Evolutionary conservation across 257 asterid species (phyloP).

Genomic region (Penstemon newberryi): DNA sequence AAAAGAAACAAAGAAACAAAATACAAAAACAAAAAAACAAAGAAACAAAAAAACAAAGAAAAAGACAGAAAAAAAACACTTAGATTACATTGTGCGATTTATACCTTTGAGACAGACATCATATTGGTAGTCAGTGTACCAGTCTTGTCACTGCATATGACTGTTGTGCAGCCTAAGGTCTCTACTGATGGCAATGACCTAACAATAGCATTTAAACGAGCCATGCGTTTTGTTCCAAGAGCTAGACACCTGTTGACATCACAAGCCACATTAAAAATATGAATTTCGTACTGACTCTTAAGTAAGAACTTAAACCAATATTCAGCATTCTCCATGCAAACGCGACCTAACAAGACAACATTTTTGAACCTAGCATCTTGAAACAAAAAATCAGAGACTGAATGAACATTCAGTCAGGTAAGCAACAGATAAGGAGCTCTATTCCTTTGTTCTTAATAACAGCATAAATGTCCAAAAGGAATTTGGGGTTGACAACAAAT

Average conservation of each 20-base stretch:
- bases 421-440: background rate
- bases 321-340: conserved; percentile 13
- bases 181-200: conserved; percentile 98
- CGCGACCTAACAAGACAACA: background rate
- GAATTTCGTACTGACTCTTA: conserved; percentile 18
- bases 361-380: background rate
- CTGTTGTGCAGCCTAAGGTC: conserved; percentile 99
- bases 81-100: conserved; percentile 8
- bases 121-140: conserved; percentile 98
- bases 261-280: conserved; percentile 20
- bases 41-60: background rate
- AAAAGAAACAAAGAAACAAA: background rate
- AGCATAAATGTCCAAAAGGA: background rate
- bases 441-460: conserved; percentile 3
- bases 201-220: conserved; percentile 97
- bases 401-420: conserved; percentile 23
- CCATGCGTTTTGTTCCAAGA: conserved; percentile 98
- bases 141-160: conserved; percentile 99
- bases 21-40: background rate
- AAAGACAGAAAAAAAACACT: conserved; percentile 18
- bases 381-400: conserved; percentile 17
- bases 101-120: conserved; percentile 99
- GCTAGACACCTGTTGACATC: conserved; percentile 77
- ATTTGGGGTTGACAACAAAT: no score
- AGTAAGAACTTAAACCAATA: conserved; percentile 13